These are phyloP conservation scores for Tolypocladium ophioglossoides DNA, from an alignment of 2,329 filamentous ascomycete genomes.

Conservation along the genomic window DNA sequence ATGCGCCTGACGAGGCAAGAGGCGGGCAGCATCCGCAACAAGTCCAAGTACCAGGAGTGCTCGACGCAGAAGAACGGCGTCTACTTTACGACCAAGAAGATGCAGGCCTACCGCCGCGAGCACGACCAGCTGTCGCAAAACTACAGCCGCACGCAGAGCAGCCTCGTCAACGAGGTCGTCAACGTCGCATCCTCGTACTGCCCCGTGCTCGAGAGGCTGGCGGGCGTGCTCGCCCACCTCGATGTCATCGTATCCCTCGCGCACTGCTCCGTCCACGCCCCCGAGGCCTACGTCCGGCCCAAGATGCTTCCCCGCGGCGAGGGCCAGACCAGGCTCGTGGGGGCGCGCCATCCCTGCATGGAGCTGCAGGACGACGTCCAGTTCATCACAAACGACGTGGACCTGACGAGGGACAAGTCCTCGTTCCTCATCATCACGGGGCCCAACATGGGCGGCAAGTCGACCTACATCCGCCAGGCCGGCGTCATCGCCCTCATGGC, in stretches of 20 bases:
- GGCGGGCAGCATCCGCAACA: slow-evolving; percentile 87
- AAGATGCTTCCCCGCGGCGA: slow-evolving; percentile 82
- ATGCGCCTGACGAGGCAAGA: slow-evolving; percentile 88
- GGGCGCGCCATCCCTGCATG: slow-evolving; percentile 93
- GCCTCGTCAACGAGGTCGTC: slow-evolving; percentile 86
- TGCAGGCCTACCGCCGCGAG: slow-evolving; percentile 75
- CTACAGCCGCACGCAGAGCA: slow-evolving; percentile 89
- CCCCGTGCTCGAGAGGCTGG: slow-evolving; percentile 82
- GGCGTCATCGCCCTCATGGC: slow-evolving; percentile 97
- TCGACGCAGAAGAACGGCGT: slow-evolving; percentile 98
- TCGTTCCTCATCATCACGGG: slow-evolving; percentile 96
- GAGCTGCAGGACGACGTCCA: slow-evolving; percentile 98
- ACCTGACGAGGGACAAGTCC: slow-evolving; percentile 64
- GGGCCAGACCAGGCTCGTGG: slow-evolving; percentile 80
- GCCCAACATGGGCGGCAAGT: slow-evolving; percentile 98
- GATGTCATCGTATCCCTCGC: slow-evolving; percentile 94
- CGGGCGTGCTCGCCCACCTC: slow-evolving; percentile 79
- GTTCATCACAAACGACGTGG: slow-evolving; percentile 96
- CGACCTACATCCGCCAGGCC: slow-evolving; percentile 94
- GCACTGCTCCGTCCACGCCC: slow-evolving; percentile 86
- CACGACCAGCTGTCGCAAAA: slow-evolving; percentile 90
- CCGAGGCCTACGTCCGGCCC: slow-evolving; percentile 81
- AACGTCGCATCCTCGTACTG: slow-evolving; percentile 89
- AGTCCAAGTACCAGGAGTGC: slow-evolving; percentile 81
- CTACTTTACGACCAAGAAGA: slow-evolving; percentile 82